phyloP scores from a whole-genome alignment of 805 yeast species.

The Candida chauliodis region DNA sequence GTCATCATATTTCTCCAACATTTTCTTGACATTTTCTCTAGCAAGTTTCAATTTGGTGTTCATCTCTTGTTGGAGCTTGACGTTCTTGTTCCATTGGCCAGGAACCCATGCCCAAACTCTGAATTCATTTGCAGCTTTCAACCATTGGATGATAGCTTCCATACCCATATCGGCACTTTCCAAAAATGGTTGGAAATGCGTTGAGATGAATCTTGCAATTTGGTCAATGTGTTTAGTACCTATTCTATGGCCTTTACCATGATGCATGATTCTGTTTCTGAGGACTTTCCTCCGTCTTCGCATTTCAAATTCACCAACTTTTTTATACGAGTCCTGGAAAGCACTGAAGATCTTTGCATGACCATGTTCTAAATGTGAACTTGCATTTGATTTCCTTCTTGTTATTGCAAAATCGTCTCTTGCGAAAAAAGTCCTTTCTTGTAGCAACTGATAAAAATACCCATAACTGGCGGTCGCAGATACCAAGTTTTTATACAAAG shows the following conservation, averaged over 20 bases:
- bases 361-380: slow-evolving; percentile 11
- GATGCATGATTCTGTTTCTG: slow-evolving; percentile 14
- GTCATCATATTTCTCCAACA: slow-evolving; percentile 11
- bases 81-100: slow-evolving; percentile 10
- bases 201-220: slow-evolving; percentile 19
- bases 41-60: slow-evolving; percentile 13
- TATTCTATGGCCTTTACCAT: slow-evolving; percentile 12
- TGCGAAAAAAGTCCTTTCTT: slow-evolving; percentile 23
- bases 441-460: slow-evolving; percentile 24
- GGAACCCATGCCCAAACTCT: slow-evolving; percentile 18
- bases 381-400: slow-evolving; percentile 12
- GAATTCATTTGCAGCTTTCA: slow-evolving; percentile 26
- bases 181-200: slow-evolving; percentile 15
- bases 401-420: slow-evolving; percentile 12
- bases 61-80: slow-evolving; percentile 14
- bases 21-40: slow-evolving; percentile 11
- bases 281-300: slow-evolving; percentile 17
- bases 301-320: slow-evolving; percentile 27
- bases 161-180: slow-evolving; percentile 16
- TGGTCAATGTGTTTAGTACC: slow-evolving; percentile 22
- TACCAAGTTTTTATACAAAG: slow-evolving; percentile 20
- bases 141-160: slow-evolving; percentile 20
- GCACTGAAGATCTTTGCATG: slow-evolving; percentile 23
- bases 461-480: slow-evolving; percentile 22
- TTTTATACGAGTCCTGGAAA: slow-evolving; percentile 24